These are phyloP conservation scores for Coemansia sp. DNA, from an alignment of 371 early-diverging fungal species.

Conservation along the genomic window DNA sequence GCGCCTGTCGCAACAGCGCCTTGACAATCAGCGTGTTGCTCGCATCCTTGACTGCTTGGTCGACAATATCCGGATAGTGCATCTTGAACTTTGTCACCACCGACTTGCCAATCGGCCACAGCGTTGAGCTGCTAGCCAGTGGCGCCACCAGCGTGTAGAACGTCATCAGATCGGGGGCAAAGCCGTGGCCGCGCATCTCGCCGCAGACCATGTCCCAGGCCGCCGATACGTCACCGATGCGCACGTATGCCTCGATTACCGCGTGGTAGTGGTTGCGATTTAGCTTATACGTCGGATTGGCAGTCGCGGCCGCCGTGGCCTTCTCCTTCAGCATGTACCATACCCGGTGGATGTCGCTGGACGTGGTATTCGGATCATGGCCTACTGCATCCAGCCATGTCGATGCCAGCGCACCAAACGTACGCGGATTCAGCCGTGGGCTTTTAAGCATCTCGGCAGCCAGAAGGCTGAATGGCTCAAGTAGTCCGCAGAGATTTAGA, in stretches of 20 bases:
- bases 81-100: slow-evolving; percentile 30
- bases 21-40: slow-evolving; percentile 27
- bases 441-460: slow-evolving; percentile 34
- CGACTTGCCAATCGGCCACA: slow-evolving; percentile 45
- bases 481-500: slow-evolving; percentile 24
- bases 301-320: background rate
- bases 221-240: slow-evolving; percentile 32
- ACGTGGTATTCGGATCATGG: slow-evolving; percentile 9
- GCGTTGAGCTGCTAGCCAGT: slow-evolving; percentile 22
- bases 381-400: slow-evolving; percentile 41
- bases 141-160: slow-evolving; percentile 38
- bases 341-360: slow-evolving; percentile 19
- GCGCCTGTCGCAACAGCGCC: slow-evolving; percentile 27
- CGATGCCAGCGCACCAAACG: slow-evolving; percentile 27
- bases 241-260: slow-evolving; percentile 36
- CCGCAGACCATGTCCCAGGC: slow-evolving; percentile 31
- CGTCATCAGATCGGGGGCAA: slow-evolving; percentile 20
- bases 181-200: slow-evolving; percentile 17
- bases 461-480: slow-evolving; percentile 24
- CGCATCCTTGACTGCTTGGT: slow-evolving; percentile 16
- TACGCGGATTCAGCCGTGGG: slow-evolving; percentile 9
- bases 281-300: background rate
- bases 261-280: slow-evolving; percentile 40
- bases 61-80: slow-evolving; percentile 27
- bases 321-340: slow-evolving; percentile 22